phyloP scores from a whole-genome alignment of 2,329 filamentous ascomycete species.

The Ophiostoma montium region DNA sequence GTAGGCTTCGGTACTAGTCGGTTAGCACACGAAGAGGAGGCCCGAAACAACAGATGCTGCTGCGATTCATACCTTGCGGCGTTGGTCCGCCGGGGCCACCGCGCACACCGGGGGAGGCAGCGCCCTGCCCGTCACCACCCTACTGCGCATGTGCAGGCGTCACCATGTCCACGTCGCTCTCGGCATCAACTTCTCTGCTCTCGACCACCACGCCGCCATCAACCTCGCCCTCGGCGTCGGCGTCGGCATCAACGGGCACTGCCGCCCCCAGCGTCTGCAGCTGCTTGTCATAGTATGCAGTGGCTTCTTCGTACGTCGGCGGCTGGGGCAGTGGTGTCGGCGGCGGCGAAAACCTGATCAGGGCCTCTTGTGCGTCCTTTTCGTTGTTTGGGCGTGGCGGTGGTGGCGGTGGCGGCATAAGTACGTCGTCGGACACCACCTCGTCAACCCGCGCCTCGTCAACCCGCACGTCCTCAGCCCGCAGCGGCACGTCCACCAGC shows the following conservation, averaged over 20 bases:
- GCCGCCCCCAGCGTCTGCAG: not conserved
- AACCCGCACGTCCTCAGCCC: no score
- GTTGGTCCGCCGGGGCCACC: no score
- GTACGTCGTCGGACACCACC: not conserved
- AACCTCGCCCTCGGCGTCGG: not conserved
- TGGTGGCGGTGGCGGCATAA: not conserved
- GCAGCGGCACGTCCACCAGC: slow-evolving; percentile 17
- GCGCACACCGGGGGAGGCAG: no score
- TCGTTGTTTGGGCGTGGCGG: not conserved
- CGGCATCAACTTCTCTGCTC: no score
- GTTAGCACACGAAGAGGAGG: no score
- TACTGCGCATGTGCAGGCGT: no score
- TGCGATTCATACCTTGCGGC: no score
- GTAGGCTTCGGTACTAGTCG: no score
- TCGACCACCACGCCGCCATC: not conserved
- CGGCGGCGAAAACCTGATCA: not conserved
- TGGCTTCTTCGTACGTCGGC: not conserved
- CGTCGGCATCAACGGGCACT: not conserved
- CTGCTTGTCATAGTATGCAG: not conserved
- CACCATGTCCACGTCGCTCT: no score
- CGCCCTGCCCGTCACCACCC: no score
- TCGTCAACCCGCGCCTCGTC: no score
- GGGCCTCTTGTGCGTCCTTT: not conserved
- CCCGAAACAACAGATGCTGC: no score
- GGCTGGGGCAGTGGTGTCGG: not conserved